Evolutionary conservation across 2,329 filamentous ascomycete species (phyloP), one percentile per base, ranked within the genome.

Genomic region (Cercospora sesami): DNA sequence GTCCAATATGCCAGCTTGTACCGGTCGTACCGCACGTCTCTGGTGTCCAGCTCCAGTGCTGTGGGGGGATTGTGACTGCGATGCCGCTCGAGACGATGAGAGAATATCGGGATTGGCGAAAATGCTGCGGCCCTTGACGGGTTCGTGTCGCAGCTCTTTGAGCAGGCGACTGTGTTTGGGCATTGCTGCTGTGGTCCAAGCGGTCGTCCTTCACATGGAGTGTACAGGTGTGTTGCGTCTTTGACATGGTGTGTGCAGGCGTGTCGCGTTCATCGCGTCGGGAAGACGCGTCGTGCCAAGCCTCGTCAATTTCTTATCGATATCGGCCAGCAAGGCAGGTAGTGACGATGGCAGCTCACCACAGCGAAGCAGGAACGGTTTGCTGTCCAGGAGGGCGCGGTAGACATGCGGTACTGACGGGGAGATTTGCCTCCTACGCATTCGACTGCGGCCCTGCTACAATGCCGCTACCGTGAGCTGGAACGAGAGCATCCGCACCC

Each of bases 141-240:
- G 66, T 2, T 60, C 55, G 36, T 68, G 66, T 28, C 66, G 66
- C 58, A 68, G 62, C 66, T 68, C 66, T 23, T 51, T 58, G 28
- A 68, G 48, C 30, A 68, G 48, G 10, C 66, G 62, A 48, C 61
- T 61, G 58, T 31, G 26, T 26, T 62, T 68, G 3, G 66, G 26
- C 65, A 65, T 65, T 9, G 33, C 51, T 16, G 28, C 21, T 31
- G 42, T 1, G n/a, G 30, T 58, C 30, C 4, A 31, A 28, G 10
- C 55, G 16, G 28, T 18, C 28, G 55, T 26, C 14, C 18, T 53
- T 53, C 18, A 53, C 36, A 53, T 14, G 7, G 26, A 59, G 30
- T 14, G 55, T 28, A 26, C 12, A 53, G 7, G 4, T 16, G 48
- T 28, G 23, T 28, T 23, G 48, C 48, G 23, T 53, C 5, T 23